These are phyloP conservation scores for Macrophomina tecta DNA, from an alignment of 2,329 filamentous ascomycete species.

Conservation along the genomic window DNA sequence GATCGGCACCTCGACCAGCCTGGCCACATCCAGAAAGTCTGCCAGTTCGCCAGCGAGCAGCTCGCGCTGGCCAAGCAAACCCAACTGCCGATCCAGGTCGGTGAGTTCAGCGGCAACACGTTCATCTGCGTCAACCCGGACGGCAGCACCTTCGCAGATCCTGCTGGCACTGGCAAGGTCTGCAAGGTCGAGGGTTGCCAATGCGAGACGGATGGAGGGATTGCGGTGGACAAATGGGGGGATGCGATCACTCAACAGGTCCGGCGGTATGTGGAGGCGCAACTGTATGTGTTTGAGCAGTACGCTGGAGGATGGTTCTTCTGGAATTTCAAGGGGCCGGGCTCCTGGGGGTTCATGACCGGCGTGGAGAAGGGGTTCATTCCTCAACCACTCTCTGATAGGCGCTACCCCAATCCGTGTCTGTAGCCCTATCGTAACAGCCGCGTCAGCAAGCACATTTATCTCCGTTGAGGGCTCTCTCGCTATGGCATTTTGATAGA, in stretches of 20 bases:
- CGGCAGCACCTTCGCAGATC: constrained; percentile 41
- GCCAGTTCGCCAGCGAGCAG: constrained; percentile 60
- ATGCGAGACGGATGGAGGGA: constrained; percentile 43
- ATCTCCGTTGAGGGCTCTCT: too few relatives aligned
- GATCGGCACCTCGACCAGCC: constrained; percentile 47
- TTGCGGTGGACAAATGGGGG: constrained; percentile 40
- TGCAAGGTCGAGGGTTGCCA: constrained; percentile 47
- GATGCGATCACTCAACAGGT: constrained; percentile 46
- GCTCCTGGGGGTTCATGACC: constrained; percentile 51
- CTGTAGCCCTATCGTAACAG: neutral
- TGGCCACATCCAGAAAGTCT: constrained; percentile 51
- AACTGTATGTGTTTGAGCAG: constrained; percentile 52
- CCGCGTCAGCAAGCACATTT: too few relatives aligned
- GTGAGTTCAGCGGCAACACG: constrained; percentile 53
- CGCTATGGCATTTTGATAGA: too few relatives aligned
- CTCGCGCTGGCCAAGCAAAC: constrained; percentile 48
- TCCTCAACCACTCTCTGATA: constrained; percentile 12
- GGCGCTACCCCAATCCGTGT: constrained; percentile 17
- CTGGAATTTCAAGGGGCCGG: constrained; percentile 52
- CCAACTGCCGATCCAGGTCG: constrained; percentile 48
- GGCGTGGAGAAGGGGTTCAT: constrained; percentile 40
- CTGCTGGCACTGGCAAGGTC: constrained; percentile 30
- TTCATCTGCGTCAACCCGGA: constrained; percentile 53
- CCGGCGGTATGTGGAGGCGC: constrained; percentile 50
- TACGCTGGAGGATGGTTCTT: constrained; percentile 50